Evolutionary conservation across 805 yeast genomes (phyloP).

Genomic region (Schizosaccharomyces japonicus): DNA sequence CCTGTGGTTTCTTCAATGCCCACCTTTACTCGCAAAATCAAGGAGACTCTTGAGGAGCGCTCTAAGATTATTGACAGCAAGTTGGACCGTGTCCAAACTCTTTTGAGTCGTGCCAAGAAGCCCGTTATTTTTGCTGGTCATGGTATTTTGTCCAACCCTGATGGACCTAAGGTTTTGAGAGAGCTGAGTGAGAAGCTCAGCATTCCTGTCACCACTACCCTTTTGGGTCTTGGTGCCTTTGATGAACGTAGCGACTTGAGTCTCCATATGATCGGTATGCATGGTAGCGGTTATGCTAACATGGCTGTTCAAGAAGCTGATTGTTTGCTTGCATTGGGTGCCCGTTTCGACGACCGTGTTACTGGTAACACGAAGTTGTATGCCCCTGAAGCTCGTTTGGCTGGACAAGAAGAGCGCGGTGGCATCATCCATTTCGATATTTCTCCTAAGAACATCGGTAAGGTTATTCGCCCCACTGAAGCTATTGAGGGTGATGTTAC

Average conservation of each 20-base stretch:
- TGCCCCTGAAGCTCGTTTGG: slow-evolving; percentile 81
- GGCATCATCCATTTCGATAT: slow-evolving; percentile 94
- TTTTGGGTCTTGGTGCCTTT: slow-evolving; percentile 83
- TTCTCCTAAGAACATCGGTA: slow-evolving; percentile 88
- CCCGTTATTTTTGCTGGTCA: slow-evolving; percentile 84
- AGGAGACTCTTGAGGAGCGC: slow-evolving; percentile 42
- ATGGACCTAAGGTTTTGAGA: slow-evolving; percentile 56
- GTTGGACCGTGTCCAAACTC: slow-evolving; percentile 48
- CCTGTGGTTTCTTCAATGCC: slow-evolving; percentile 54
- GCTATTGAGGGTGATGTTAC: slow-evolving; percentile 94
- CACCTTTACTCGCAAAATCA: slow-evolving; percentile 23
- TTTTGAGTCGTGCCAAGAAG: slow-evolving; percentile 60
- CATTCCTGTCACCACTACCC: slow-evolving; percentile 88
- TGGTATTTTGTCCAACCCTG: slow-evolving; percentile 58
- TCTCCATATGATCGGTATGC: slow-evolving; percentile 95
- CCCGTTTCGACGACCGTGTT: slow-evolving; percentile 95
- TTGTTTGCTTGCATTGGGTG: slow-evolving; percentile 79
- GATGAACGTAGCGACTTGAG: slow-evolving; percentile 82
- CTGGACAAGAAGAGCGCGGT: slow-evolving; percentile 72
- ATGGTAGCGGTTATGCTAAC: slow-evolving; percentile 88
- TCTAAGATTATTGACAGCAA: slow-evolving; percentile 55
- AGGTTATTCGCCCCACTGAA: slow-evolving; percentile 79
- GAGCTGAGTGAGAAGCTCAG: slow-evolving; percentile 74
- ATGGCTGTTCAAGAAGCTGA: slow-evolving; percentile 85
- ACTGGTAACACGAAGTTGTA: slow-evolving; percentile 66